Conservation (phyloP, 2,329 filamentous ascomycete genomes). For the Dothideomycetidae sp. region DNA sequence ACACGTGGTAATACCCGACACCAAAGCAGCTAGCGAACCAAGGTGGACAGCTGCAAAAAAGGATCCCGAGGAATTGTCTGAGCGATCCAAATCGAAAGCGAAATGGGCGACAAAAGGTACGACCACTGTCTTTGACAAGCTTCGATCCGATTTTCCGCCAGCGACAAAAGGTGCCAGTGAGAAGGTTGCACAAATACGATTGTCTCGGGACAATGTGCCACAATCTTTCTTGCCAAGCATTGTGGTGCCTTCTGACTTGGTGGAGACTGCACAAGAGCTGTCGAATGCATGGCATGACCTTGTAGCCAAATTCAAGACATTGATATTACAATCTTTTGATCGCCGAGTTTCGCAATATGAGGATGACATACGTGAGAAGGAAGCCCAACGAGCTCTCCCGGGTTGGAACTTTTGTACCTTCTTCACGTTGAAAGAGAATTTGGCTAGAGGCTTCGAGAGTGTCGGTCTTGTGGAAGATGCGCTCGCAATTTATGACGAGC, state of each 20-base stretch:
- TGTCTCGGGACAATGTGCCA: slow-evolving; percentile 39
- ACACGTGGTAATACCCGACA: slow-evolving; percentile 83
- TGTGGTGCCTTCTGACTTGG: slow-evolving; percentile 36
- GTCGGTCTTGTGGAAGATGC: slow-evolving; percentile 94
- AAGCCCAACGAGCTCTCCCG: slow-evolving; percentile 69
- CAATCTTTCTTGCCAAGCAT: slow-evolving; percentile 32
- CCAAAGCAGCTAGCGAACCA: slow-evolving; percentile 63
- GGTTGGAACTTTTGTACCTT: slow-evolving; percentile 99
- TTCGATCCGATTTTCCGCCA: slow-evolving; percentile 80
- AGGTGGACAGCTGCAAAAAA: slow-evolving; percentile 40
- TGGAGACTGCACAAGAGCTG: slow-evolving; percentile 61
- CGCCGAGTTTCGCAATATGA: slow-evolving; percentile 85
- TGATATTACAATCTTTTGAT: slow-evolving; percentile 84
- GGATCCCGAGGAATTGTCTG: slow-evolving; percentile 42
- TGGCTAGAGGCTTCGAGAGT: slow-evolving; percentile 88
- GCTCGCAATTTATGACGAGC: slow-evolving; percentile 84
- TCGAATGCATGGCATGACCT: slow-evolving; percentile 74
- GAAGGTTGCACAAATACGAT: slow-evolving; percentile 70
- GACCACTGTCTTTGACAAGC: slow-evolving; percentile 74
- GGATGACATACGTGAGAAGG: slow-evolving; percentile 90
- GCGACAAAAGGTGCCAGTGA: slow-evolving; percentile 59
- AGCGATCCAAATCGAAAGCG: slow-evolving; percentile 50
- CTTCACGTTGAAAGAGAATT: slow-evolving; percentile 90
- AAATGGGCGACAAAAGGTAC: slow-evolving; percentile 67
- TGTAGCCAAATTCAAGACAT: slow-evolving; percentile 69